Percentiles rank a stretch among this genome's conserved stretches.
Conservation (phyloP, 139 green algal species). For the Ulvella scutata region DNA sequence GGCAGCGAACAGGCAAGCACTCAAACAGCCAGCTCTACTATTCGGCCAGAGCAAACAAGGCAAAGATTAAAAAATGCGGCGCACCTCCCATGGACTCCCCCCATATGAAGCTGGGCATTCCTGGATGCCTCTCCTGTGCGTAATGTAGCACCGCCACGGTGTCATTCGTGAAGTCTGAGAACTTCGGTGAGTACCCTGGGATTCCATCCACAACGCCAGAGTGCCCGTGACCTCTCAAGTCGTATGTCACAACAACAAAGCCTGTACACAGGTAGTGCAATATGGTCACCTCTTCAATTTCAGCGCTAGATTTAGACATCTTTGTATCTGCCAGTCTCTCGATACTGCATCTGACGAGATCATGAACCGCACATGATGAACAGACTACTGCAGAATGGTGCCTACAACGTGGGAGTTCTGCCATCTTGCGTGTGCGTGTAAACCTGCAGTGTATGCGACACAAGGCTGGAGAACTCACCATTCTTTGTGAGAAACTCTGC, state of each 20-base stretch:
- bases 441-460: too few relatives aligned
- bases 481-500: not conserved
- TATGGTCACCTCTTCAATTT: too few relatives aligned
- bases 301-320: too few relatives aligned
- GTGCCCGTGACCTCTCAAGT: not conserved
- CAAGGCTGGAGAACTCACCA: too few relatives aligned
- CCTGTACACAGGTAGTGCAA: not conserved
- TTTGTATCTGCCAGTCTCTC: too few relatives aligned
- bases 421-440: too few relatives aligned
- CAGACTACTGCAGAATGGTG: too few relatives aligned
- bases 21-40: not conserved
- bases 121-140: not conserved
- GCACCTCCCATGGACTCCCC: not conserved
- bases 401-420: too few relatives aligned
- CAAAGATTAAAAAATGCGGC: too few relatives aligned
- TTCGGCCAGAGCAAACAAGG: not conserved
- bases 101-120: not conserved
- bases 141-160: not conserved
- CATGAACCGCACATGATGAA: too few relatives aligned
- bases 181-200: not conserved
- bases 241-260: not conserved
- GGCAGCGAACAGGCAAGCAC: not conserved
- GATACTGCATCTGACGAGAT: too few relatives aligned
- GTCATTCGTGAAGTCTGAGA: not conserved
- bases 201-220: not conserved